phyloP scores from a whole-genome alignment of 2,329 filamentous ascomycete genomes.

The Cytospora mali region DNA sequence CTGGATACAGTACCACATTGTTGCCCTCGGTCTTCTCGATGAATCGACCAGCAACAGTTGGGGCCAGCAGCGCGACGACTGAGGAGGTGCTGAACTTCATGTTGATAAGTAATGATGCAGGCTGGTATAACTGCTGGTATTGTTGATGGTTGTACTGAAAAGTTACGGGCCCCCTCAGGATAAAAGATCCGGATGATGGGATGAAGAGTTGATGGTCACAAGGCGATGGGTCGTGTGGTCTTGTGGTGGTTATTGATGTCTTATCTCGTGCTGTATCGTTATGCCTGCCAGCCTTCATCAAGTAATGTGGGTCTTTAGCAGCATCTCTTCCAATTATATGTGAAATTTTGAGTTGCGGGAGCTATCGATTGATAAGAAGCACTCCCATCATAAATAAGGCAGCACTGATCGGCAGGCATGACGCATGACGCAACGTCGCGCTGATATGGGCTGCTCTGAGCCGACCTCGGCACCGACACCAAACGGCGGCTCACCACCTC shows the following conservation, averaged over 20 bases:
- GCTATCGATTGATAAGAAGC: neutral
- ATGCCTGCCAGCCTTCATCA: neutral
- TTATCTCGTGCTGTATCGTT: neutral
- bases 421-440: neutral
- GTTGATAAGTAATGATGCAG: conserved; percentile 22
- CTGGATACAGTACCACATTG: conserved; percentile 52
- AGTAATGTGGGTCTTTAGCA: neutral
- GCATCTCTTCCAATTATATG: neutral
- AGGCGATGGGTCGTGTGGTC: neutral
- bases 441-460: neutral
- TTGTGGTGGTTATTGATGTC: neutral
- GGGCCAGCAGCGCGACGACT: conserved; percentile 57
- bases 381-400: neutral
- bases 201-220: neutral
- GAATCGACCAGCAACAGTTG: conserved; percentile 58
- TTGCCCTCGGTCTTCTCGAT: conserved; percentile 55
- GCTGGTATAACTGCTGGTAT: neutral
- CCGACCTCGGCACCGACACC: neutral
- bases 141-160: neutral
- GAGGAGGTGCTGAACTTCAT: conserved; percentile 60
- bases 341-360: neutral
- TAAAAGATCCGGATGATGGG: neutral
- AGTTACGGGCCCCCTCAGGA: neutral
- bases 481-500: too few species aligned
- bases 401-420: neutral